Base-by-base conservation (phyloP, 225 moss, liverwort and hornwort genomes). In the Marchantia paleacea region DNA sequence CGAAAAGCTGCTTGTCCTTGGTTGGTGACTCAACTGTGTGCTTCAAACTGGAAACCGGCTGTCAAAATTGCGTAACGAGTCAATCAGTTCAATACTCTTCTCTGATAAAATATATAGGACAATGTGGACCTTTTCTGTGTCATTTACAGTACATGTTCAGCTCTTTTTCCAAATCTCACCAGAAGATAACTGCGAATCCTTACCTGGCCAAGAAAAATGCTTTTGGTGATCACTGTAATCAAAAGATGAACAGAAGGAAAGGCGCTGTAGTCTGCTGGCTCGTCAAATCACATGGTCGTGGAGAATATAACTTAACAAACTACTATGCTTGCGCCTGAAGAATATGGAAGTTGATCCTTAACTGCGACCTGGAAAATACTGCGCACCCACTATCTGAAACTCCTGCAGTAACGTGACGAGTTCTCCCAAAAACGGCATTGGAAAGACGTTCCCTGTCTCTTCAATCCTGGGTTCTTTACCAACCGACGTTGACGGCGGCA, bases 21-120 rank as follows among this genome's bases (percentile, higher is more conserved):
- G 19, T n/a, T 72, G 48, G 0, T 48, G 0, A 48, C 22, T 19
- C 22, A 48, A 22, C 8, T 53, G 13, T 54, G 19, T 52, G 25
- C 73, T 52, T 25, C 53, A 53, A 73, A 14, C 25, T 53, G 54
- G n/a, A n/a, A 68, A 30, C 14, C 13, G 15, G 31, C 30, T 74
- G 72, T 52, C 51, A 52, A 72, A 24, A 15, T 72, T 12, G n/a
- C 4, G 11, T 25, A 12, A 72, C n/a, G 11, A 15, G 8, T 13
- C 74, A 74, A 74, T 74, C 54, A 54, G 74, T 74, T 54, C 50
- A 24, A 52, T 69, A 12, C 71, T 49, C 47, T 22, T n/a, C 71
- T n/a, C 50, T 22, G 8, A 15, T 3, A 13, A 9, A 31, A 71
- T 10, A 10, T 22, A 62, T 1, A 62, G 9, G 62, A 62, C 39